These are phyloP conservation scores for Aspergillus glaucus DNA, from an alignment of 2,329 filamentous ascomycete genomes.

Conservation along the genomic window DNA sequence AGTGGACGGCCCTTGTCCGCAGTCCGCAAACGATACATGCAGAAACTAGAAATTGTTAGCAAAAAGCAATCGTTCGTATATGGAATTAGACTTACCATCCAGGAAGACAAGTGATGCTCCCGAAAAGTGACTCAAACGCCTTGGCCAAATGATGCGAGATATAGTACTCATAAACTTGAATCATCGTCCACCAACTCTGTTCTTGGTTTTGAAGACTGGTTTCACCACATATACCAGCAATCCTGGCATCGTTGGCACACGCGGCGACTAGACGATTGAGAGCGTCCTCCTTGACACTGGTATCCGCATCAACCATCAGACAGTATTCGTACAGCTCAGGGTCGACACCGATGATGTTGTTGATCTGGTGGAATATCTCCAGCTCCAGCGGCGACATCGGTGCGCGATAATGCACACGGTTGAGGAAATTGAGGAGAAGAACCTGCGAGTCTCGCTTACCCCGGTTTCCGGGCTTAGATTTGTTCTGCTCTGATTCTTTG, in stretches of 20 bases:
- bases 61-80: background rate
- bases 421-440: conserved; percentile 92
- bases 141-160: conserved; percentile 97
- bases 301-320: conserved; percentile 97
- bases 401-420: conserved; percentile 88
- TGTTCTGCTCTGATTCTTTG: conserved; percentile 87
- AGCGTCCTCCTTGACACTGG: conserved; percentile 83
- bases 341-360: conserved; percentile 97
- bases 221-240: conserved; percentile 95
- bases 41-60: conserved; percentile 64
- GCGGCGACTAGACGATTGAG: conserved; percentile 87
- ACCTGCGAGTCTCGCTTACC: conserved; percentile 98
- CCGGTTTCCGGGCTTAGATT: conserved; percentile 91
- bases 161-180: conserved; percentile 99
- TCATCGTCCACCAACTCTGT: conserved; percentile 98
- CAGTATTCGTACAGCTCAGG: conserved; percentile 96
- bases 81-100: conserved; percentile 71
- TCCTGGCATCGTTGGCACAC: conserved; percentile 89
- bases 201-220: conserved; percentile 95
- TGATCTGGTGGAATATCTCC: conserved; percentile 98
- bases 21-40: conserved; percentile 94
- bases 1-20: conserved; percentile 90
- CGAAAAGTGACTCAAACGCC: conserved; percentile 95
- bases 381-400: conserved; percentile 95
- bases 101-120: conserved; percentile 95